Conservation (phyloP, 1,284 basidiomycete species). For the Abortiporus biennis region DNA sequence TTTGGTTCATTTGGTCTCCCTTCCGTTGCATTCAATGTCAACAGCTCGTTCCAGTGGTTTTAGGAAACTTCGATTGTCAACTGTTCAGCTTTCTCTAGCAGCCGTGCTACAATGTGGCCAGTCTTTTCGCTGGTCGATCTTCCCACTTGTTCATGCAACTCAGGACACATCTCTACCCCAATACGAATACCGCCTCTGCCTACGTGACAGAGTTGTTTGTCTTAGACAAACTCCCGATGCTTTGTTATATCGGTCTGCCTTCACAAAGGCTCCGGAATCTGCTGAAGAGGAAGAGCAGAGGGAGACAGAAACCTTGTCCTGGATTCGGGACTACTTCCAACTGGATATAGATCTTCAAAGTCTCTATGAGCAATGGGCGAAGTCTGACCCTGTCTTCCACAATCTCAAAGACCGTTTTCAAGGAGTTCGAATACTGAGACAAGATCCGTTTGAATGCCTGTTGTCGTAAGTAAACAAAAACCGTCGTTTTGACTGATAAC, state of each 20-base stretch:
- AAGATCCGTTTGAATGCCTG: slow-evolving; percentile 95
- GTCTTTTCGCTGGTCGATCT: slow-evolving; percentile 72
- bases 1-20: too few relatives aligned
- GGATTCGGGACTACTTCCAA: slow-evolving; percentile 90
- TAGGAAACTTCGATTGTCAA: slow-evolving; percentile 48
- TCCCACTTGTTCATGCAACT: slow-evolving; percentile 30
- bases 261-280: slow-evolving; percentile 35
- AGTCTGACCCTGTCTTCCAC: slow-evolving; percentile 72
- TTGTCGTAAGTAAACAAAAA: slow-evolving; percentile 64
- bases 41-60: too few relatives aligned
- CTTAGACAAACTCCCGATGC: slow-evolving; percentile 66
- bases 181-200: slow-evolving; percentile 68
- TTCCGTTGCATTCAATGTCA: too few relatives aligned
- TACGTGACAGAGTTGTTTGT: slow-evolving; percentile 78
- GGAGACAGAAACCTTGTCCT: slow-evolving; percentile 62
- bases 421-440: slow-evolving; percentile 76
- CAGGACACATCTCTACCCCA: slow-evolving; percentile 22
- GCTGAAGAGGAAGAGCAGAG: slow-evolving; percentile 28
- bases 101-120: slow-evolving; percentile 77
- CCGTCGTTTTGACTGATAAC: background rate
- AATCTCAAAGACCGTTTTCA: slow-evolving; percentile 54
- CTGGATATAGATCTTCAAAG: slow-evolving; percentile 69
- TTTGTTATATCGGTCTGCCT: slow-evolving; percentile 71
- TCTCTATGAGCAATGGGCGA: slow-evolving; percentile 79
- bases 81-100: slow-evolving; percentile 62